Conservation (phyloP, 108 stramenopile species). For the Cyclostephanos invisitatus region DNA sequence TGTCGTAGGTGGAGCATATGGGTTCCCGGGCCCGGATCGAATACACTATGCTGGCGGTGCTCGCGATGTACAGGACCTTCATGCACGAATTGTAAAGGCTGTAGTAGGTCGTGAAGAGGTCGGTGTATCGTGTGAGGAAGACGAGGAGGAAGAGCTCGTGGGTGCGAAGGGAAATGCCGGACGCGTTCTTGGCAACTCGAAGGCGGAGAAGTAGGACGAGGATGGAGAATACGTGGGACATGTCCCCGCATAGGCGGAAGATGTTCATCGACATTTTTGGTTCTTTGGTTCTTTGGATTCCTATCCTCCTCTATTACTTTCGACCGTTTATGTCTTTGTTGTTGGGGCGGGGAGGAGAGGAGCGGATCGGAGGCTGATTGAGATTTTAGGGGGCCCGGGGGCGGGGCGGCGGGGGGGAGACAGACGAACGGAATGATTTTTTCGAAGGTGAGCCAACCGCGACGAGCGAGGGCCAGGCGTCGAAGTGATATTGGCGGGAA, state of each 20-base stretch:
- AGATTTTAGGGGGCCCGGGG: no score
- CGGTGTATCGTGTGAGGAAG: slow-evolving; percentile 92
- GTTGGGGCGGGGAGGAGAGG: no score
- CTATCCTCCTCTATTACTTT: no score
- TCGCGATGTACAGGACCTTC: slow-evolving; percentile 95
- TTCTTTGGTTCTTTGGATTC: no score
- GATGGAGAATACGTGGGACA: slow-evolving; percentile 97
- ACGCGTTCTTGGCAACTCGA: slow-evolving; percentile 93
- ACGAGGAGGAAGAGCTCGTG: slow-evolving; percentile 98
- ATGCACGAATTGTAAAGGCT: slow-evolving; percentile 96
- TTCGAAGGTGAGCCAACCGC: no score
- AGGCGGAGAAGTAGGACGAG: slow-evolving; percentile 95
- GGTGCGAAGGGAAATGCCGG: slow-evolving; percentile 96
- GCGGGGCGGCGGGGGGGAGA: no score
- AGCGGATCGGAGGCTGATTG: no score
- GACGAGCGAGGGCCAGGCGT: no score
- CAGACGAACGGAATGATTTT: no score
- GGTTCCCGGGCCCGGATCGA: slow-evolving; percentile 90
- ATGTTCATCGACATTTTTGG: slow-evolving; percentile 74
- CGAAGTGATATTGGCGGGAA: no score
- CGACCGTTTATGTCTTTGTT: no score
- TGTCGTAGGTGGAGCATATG: slow-evolving; percentile 94
- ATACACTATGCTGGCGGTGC: slow-evolving; percentile 93
- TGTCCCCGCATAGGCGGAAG: slow-evolving; percentile 96
- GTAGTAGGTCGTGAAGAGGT: slow-evolving; percentile 90